Percentiles rank a stretch among this genome's conserved stretches.
Conservation (phyloP, 257 asterid genomes). For the Plantago elongata region DNA sequence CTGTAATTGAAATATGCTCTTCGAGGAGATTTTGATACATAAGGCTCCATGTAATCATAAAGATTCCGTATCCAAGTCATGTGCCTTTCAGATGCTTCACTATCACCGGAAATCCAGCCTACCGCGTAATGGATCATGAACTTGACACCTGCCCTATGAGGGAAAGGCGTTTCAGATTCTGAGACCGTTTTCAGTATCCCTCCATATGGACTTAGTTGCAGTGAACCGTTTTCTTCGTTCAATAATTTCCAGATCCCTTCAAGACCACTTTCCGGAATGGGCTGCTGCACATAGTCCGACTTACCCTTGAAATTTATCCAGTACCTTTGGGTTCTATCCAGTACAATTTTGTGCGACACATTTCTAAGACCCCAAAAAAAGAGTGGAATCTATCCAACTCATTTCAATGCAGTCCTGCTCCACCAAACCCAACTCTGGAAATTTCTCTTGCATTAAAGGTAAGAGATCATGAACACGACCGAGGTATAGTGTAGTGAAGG, state of each 20-base stretch:
- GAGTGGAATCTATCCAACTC: constrained; percentile 23
- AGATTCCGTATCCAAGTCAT: constrained; percentile 2
- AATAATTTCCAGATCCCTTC: constrained; percentile 18
- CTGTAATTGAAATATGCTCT: neutral
- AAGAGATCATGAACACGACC: constrained; percentile 29
- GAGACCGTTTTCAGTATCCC: neutral
- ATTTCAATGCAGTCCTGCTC: constrained; percentile 18
- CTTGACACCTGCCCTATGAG: constrained; percentile 1
- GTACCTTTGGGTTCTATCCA: neutral
- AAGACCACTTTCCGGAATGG: neutral
- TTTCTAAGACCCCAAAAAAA: neutral
- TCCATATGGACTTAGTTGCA: constrained; percentile 7
- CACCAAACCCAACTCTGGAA: constrained; percentile 21
- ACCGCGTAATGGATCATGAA: neutral
- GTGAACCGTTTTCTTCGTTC: neutral
- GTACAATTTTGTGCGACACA: neutral
- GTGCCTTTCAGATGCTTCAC: neutral
- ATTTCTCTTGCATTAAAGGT: constrained; percentile 24
- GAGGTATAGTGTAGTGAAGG: constrained; percentile 28
- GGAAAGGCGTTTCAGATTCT: constrained; percentile 7
- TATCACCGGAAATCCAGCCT: neutral
- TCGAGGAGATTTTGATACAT: constrained; percentile 8
- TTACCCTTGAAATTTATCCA: neutral
- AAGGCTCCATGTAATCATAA: constrained; percentile 3
- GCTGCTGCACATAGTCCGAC: constrained; percentile 8